These are phyloP conservation scores for Antarctomyces pellizariae DNA, from an alignment of 495 filamentous ascomycete genomes.

Conservation along the genomic window DNA sequence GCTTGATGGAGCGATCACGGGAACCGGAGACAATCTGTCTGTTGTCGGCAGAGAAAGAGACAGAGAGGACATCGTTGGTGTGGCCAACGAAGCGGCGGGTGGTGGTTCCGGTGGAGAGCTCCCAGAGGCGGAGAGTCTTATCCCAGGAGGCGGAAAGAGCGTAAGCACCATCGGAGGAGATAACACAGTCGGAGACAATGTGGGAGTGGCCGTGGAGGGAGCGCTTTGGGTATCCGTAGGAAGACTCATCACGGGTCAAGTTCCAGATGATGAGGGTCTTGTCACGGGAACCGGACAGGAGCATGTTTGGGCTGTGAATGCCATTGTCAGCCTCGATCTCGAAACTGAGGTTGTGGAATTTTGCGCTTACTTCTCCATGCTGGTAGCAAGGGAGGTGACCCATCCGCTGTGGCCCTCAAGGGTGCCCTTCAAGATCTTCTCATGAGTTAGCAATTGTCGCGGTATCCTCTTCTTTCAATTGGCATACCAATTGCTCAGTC, in stretches of 20 bases:
- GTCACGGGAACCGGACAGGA: constrained; percentile 90
- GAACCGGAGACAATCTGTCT: constrained; percentile 99
- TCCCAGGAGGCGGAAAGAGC: constrained; percentile 98
- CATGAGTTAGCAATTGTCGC: too few species aligned
- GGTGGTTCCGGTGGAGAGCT: constrained; percentile 86
- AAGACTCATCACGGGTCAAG: constrained; percentile 92
- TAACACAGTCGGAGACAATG: constrained; percentile 99
- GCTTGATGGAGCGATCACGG: constrained; percentile 95
- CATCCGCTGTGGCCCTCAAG: constrained; percentile 85
- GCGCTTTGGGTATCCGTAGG: constrained; percentile 96
- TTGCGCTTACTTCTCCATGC: constrained; percentile 78
- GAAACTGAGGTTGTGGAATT: constrained; percentile 13
- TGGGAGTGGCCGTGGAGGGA: constrained; percentile 96
- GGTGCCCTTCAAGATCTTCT: constrained; percentile 70
- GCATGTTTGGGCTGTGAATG: constrained; percentile 92
- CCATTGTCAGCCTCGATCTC: constrained; percentile 12
- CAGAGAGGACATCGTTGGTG: constrained; percentile 97
- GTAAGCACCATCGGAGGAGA: constrained; percentile 99
- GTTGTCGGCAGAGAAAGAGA: constrained; percentile 99
- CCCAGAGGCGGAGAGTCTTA: constrained; percentile 98
- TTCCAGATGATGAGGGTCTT: constrained; percentile 99
- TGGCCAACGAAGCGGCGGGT: constrained; percentile 97
- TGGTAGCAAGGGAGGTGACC: constrained; percentile 82
- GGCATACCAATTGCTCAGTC: constrained; percentile 90
- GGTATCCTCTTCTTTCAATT: too few species aligned